Conservation (phyloP, 176 grass and related monocot species). For the Aechmea fasciata region DNA sequence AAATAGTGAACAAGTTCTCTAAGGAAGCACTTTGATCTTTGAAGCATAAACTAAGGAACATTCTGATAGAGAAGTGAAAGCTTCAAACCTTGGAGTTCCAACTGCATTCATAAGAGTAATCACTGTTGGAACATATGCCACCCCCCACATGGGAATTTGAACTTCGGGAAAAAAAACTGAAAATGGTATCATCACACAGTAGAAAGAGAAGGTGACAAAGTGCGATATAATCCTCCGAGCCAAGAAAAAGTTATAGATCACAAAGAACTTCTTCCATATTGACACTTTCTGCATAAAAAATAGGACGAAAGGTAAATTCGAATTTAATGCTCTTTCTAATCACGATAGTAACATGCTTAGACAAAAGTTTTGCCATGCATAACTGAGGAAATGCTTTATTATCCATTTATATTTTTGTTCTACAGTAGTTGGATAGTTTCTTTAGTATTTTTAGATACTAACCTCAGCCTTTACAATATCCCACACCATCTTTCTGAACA, state of each 20-base stretch:
- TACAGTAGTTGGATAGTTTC: no score
- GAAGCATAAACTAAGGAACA: not conserved
- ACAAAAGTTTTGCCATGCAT: no score
- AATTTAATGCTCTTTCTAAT: no score
- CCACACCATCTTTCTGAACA: constrained; percentile 66
- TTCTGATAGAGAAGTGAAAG: not conserved
- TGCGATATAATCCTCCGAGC: constrained; percentile 36
- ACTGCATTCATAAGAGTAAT: constrained; percentile 42
- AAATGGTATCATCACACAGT: constrained; percentile 39
- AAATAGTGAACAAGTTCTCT: no score
- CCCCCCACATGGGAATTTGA: constrained; percentile 34
- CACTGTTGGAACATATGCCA: constrained; percentile 33
- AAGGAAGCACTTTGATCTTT: not conserved
- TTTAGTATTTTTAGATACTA: not conserved
- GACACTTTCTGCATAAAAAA: constrained; percentile 34
- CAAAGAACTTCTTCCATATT: constrained; percentile 48
- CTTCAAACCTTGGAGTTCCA: constrained; percentile 44
- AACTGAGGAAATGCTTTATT: no score
- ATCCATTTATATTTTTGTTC: no score
- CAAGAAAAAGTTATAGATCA: constrained; percentile 56
- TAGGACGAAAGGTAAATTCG: not conserved
- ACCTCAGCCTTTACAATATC: constrained; percentile 51
- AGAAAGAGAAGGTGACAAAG: constrained; percentile 63
- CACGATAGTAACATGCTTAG: no score
- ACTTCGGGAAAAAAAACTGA: constrained; percentile 40